Evolutionary conservation across 805 yeast species (phyloP), one percentile per base, ranked within the genome.

Genomic region (Pichia heedii): DNA sequence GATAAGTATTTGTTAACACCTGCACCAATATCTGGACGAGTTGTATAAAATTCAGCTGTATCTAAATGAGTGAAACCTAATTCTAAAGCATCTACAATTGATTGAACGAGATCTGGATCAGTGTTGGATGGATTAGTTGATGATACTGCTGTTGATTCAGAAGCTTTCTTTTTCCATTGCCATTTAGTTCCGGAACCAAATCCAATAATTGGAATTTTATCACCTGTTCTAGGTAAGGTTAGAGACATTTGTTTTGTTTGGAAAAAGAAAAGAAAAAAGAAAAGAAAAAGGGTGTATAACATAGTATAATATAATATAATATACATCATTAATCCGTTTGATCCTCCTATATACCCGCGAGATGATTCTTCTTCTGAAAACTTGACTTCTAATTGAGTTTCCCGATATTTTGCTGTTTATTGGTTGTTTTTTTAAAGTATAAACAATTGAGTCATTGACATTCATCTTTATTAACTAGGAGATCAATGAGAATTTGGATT

Each of bases 401-500:
- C n/a, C n/a, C n/a, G n/a, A n/a, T n/a, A n/a, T n/a, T n/a, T n/a
- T n/a, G n/a, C n/a, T n/a, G n/a, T n/a, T n/a, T n/a, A n/a, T n/a
- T n/a, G n/a, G n/a, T n/a, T n/a, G n/a, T n/a, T n/a, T n/a, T n/a
- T n/a, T n/a, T n/a, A n/a, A n/a, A n/a, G n/a, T n/a, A n/a, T n/a
- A n/a, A n/a, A 27, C 12, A 15, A 33, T 34, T 37, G 33, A 40
- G 5, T 34, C 29, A 13, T 36, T 43, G 33, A 32, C n/a, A n/a
- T n/a, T n/a, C n/a, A n/a, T n/a, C n/a, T n/a, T n/a, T n/a, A n/a
- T n/a, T n/a, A n/a, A n/a, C n/a, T 29, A 39, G 12, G 57, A 70
- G 6, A 12, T 13, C 32, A 33, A 55, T 68, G 39, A 65, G 82
- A 41, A 82, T 90, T 47, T 93, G 98, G 98, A 78, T 93, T 24